Evolutionary conservation across 2,329 filamentous ascomycete species (phyloP), one percentile per base, ranked within the genome.

Genomic region (Didymella keratinophila): DNA sequence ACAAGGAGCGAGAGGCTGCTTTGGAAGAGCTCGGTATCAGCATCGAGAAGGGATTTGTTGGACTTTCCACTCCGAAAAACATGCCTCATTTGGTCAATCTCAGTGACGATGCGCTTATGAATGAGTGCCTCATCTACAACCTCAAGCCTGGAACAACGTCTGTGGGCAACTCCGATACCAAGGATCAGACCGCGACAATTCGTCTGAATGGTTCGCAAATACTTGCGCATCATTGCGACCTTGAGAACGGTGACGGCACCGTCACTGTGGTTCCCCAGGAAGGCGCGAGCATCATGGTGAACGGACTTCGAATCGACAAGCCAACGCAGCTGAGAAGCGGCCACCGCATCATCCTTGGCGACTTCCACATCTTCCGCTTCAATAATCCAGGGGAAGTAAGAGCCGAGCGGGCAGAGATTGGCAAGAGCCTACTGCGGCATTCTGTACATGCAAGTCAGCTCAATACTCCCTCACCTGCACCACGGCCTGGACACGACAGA

Each of bases 41-140:
- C 77, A 99, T 99, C 66, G 95, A 99, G 75, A 99, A 99, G 77
- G 95, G 95, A 7, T 97, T 97, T 72, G 89, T 99, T 61, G 95
- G 95, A 14, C 82, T 99, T 61, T 94, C 92, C 60, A 98, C 93
- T 20, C 95, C 95, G 0, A 99, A 99, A 81, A 97, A 97, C 79
- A 99, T 98, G 92, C 95, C 95, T 9, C 95, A 99, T 87, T 80
- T 99, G 78, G 95, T 99, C 78, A 99, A 99, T 76, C 80, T 99
- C 67, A 97, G 93, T 65, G 81, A 84, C 56, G 82, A 84, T 65
- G 95, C 95, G 9, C 83, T 99, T 30, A 84, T 99, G 43, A 93
- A 94, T 5, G 95, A 99, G 79, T 99, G 95, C 78, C 82, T 99
- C 57, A 92, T 99, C 37, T 99, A 99, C 80, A 99, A 99, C 71